These are phyloP conservation scores for Starmerella asiatica DNA, from an alignment of 805 yeast species.

Conservation along the genomic window DNA sequence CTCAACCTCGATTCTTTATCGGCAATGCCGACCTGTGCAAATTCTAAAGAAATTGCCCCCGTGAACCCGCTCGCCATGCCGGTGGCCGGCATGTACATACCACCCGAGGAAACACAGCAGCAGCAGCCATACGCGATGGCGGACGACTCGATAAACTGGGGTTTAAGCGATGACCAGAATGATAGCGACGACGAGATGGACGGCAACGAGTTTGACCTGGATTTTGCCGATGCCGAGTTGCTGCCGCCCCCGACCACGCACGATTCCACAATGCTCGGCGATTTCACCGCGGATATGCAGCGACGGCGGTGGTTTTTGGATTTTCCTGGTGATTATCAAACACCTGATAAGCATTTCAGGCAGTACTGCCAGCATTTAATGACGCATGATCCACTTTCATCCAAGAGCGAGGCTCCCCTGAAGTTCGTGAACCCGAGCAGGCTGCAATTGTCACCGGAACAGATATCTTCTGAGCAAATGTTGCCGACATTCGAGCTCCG, in stretches of 20 bases:
- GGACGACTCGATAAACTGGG: slow-evolving; percentile 17
- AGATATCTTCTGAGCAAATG: too few relatives aligned
- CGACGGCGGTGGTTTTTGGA: not conserved
- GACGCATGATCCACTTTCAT: not conserved
- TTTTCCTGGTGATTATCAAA: not conserved
- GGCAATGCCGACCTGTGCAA: not conserved
- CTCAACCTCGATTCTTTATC: not conserved
- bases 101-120: slow-evolving; percentile 15
- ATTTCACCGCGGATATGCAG: not conserved
- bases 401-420: slow-evolving; percentile 9
- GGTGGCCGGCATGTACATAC: slow-evolving; percentile 15
- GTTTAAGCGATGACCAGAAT: slow-evolving; percentile 18
- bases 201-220: slow-evolving; percentile 17
- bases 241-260: slow-evolving; percentile 1
- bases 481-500: not conserved
- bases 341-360: slow-evolving; percentile 2
- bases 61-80: slow-evolving; percentile 13
- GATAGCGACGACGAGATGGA: slow-evolving; percentile 21
- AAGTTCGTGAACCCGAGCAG: slow-evolving; percentile 14
- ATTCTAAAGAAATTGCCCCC: slow-evolving; percentile 10
- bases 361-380: not conserved
- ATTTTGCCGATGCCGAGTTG: slow-evolving; percentile 15
- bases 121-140: not conserved
- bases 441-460: slow-evolving; percentile 8
- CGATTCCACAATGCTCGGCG: not conserved